Base-by-base conservation (phyloP, 768 basidiomycete genomes). In the Chalciporus pseudorubinellus region DNA sequence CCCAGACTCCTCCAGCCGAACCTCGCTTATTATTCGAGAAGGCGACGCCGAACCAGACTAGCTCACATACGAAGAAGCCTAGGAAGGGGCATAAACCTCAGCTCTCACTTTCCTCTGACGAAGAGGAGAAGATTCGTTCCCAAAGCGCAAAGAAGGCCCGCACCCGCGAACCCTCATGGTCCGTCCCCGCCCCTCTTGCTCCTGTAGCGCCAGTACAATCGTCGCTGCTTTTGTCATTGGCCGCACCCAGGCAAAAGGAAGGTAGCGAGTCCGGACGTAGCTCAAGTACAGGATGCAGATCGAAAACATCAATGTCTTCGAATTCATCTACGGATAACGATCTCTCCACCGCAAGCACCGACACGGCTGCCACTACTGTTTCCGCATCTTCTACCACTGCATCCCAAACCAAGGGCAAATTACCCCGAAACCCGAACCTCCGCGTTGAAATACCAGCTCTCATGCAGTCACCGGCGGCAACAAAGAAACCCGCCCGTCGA, bases 61-160 rank as follows among this genome's bases (percentile, higher is more conserved):
- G 39, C 22, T 34, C 48, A 9, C 42, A 62, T 26, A 44, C 40
- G 24, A 63, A 46, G 59, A 67, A 70, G 50, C 11, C 52, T 41
- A 49, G 65, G 65, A 76, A 62, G 63, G 69, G 61, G 55, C 72
- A 71, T 39, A 61, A 55, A 34, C 68, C 72, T 41, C 75, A 40
- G 75, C 71, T 63, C 71, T 80, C 74, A 38, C 71, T 80, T 20
- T 87, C 87, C 12, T 86, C 84, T 18, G 88, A 90, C 60, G 88
- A 89, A 56, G 88, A 89, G 61, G 87, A 90, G 70, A 84, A 82
- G 65, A 59, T 76, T 20, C 78, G 86, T 33, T 76, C 74, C 36
- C 74, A 74, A 55, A 75, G 73, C 31, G 83, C 75, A 20, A 90
- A 89, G 78, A 88, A 84, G 69, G 70, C 76, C 44, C 76, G 81